Evolutionary conservation across 768 basidiomycete species (phyloP), one percentile per base, ranked within the genome.

Genomic region (Flagelloscypha sp.): DNA sequence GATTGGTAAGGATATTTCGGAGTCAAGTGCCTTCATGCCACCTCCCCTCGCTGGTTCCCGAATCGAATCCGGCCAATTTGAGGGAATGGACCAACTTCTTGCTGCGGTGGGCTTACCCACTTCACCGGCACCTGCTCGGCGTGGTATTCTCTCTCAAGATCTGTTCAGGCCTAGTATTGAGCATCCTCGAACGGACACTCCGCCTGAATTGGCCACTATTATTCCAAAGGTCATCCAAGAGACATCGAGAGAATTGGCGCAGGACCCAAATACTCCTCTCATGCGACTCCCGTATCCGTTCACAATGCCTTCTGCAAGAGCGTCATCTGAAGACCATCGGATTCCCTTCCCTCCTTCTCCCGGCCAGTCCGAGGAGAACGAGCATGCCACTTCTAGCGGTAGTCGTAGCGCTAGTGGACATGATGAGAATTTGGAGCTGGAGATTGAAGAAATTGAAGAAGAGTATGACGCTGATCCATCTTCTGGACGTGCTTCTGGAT

Each of bases 271-370:
- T 7, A 59, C 52, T 4, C 68, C 79, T 21, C 51, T 76, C 36
- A 61, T 66, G 58, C 57, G 59, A 41, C 46, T 79, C 21, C 79
- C 81, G 5, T 88, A 88, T 61, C 83, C 85, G 0, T 87, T 88
- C 53, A 57, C 72, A 1, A 72, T 63, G 7, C 71, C 68, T 30
- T 25, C 34, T 24, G 72, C 76, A 1, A 78, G 78, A 41, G 62
- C 68, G 35, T 77, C 76, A 7, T 76, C 75, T 12, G 66, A 69
- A 44, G 79, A 68, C 30, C 61, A 80, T 42, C 55, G 54, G 24
- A 72, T 87, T 13, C 82, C 84, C 0, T 87, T 86, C 70, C 85
- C 83, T n/a, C 78, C 76, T 6, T 74, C 76, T 1, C 72, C 72
- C 0, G 54, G 54, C 1, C 58, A 53, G 0, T 55, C 50, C 0